Conservation (phyloP, 1,284 basidiomycete genomes). For the Neonothopanus nambi region DNA sequence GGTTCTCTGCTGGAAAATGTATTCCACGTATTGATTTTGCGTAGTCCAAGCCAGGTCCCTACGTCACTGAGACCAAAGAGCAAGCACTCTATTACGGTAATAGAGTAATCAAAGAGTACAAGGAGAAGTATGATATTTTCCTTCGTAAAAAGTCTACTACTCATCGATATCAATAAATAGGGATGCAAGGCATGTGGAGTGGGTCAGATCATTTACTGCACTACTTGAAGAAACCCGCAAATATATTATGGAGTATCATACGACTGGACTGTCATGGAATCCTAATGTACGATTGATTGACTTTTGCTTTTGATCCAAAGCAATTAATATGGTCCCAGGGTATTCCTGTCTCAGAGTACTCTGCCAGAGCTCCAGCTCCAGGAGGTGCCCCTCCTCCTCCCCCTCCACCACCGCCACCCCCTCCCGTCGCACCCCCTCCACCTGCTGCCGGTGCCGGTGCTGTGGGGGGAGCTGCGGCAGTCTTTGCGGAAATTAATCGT, state of each 20-base stretch:
- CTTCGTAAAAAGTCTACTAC: background rate
- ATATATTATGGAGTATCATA: constrained; percentile 88
- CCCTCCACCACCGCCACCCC: constrained; percentile 51
- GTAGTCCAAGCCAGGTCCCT: constrained; percentile 84
- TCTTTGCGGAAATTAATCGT: constrained; percentile 93
- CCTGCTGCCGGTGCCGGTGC: constrained; percentile 48
- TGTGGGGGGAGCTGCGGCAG: constrained; percentile 72
- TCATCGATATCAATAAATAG: constrained; percentile 42
- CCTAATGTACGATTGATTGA: constrained; percentile 56
- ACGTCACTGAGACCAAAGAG: constrained; percentile 86
- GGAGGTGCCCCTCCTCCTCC: constrained; percentile 27
- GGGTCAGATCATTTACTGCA: constrained; percentile 76
- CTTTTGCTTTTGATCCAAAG: background rate
- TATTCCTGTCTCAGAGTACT: constrained; percentile 57
- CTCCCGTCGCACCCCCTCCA: constrained; percentile 49
- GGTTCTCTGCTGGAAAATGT: background rate
- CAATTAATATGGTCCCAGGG: constrained; percentile 5
- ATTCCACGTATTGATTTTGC: constrained; percentile 10
- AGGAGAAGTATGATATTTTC: constrained; percentile 72
- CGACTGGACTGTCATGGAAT: constrained; percentile 92
- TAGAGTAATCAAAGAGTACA: constrained; percentile 90
- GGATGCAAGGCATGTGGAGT: constrained; percentile 87
- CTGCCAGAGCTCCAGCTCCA: constrained; percentile 32
- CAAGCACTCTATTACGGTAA: constrained; percentile 90
- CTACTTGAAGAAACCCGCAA: constrained; percentile 80